A percentile compares a stretch with the other conserved stretches of the same genome.
Conservation (phyloP, 257 asterid genomes). For the Fraxinus excelsior region DNA sequence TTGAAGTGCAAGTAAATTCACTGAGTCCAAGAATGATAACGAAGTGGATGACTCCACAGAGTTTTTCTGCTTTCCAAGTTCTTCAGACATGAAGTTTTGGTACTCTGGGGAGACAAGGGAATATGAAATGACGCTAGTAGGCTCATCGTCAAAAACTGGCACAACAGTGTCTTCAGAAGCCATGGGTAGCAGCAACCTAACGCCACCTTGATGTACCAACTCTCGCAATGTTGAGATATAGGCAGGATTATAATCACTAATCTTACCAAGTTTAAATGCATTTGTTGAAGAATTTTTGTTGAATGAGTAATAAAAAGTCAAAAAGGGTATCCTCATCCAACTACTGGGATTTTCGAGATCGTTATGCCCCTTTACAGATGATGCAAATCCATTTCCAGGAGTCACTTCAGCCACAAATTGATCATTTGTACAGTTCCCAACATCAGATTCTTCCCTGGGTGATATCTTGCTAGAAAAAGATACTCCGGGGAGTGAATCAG, state of each 20-base stretch:
- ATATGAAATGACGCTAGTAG: slow-evolving; percentile 69
- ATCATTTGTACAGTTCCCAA: slow-evolving; percentile 30
- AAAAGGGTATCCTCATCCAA: slow-evolving; percentile 51
- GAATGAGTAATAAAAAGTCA: slow-evolving; percentile 40
- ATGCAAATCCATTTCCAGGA: slow-evolving; percentile 26
- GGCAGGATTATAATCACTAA: slow-evolving; percentile 48
- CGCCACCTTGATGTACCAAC: slow-evolving; percentile 57
- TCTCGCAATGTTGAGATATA: slow-evolving; percentile 59
- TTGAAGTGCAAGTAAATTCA: slow-evolving; percentile 49
- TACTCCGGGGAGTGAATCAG: slow-evolving; percentile 26
- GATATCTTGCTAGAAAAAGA: slow-evolving; percentile 32
- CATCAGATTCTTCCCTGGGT: slow-evolving; percentile 26
- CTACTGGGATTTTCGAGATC: slow-evolving; percentile 48
- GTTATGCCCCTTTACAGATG: slow-evolving; percentile 35
- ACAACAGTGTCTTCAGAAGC: slow-evolving; percentile 51
- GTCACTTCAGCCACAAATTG: slow-evolving; percentile 27
- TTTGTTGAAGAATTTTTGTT: slow-evolving; percentile 35
- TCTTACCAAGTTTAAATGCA: slow-evolving; percentile 46
- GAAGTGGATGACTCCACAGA: slow-evolving; percentile 48
- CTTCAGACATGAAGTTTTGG: slow-evolving; percentile 46
- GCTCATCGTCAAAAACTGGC: slow-evolving; percentile 79
- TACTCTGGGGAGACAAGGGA: slow-evolving; percentile 60
- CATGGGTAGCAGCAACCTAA: slow-evolving; percentile 55
- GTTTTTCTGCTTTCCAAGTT: slow-evolving; percentile 45
- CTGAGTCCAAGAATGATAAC: slow-evolving; percentile 45